phyloP scores from a whole-genome alignment of 306 rosid species.

The Medicago lupulina region DNA sequence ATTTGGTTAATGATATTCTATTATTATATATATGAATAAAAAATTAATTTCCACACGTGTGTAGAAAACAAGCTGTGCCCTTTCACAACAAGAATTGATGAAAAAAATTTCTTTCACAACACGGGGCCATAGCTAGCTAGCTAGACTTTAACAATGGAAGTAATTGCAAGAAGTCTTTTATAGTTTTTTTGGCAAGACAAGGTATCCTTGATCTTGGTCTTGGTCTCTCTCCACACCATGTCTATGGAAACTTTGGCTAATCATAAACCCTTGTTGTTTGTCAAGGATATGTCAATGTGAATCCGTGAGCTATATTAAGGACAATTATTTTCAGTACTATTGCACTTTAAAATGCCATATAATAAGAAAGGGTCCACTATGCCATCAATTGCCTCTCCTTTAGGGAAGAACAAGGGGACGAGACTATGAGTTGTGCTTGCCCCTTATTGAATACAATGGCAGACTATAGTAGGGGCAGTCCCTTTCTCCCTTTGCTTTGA shows the following conservation, averaged over 20 bases:
- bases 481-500: too few relatives aligned
- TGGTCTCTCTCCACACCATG: background rate
- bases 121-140: slow-evolving; percentile 33
- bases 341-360: background rate
- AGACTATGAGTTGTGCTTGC: background rate
- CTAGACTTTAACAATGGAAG: slow-evolving; percentile 32
- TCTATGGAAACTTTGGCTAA: too few relatives aligned
- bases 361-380: background rate
- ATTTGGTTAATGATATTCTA: background rate
- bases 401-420: background rate
- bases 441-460: background rate
- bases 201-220: background rate
- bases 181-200: slow-evolving; percentile 44
- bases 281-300: too few relatives aligned
- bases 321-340: background rate
- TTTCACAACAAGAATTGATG: background rate
- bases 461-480: too few relatives aligned
- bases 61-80: background rate
- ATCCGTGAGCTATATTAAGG: background rate
- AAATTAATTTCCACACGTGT: background rate
- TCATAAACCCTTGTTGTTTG: too few relatives aligned
- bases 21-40: background rate
- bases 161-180: slow-evolving; percentile 29
- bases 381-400: background rate
- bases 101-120: background rate